Evolutionary conservation across 1,284 basidiomycete species (phyloP), one percentile per base, ranked within the genome.

Genomic region (Naganishia albida): DNA sequence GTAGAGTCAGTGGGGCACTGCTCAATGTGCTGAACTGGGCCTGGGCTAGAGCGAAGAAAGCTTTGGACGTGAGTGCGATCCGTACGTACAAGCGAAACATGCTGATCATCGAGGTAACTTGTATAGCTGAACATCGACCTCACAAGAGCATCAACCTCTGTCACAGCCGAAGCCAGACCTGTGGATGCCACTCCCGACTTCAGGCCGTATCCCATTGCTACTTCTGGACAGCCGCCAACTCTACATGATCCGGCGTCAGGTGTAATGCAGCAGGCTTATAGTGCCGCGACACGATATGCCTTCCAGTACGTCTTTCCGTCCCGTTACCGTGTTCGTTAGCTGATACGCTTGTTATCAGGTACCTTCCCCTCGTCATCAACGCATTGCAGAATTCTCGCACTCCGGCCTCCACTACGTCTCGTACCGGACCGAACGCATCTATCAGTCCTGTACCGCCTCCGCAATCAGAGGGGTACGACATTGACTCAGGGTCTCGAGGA

Each of bases 191-290:
- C 48, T 56, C 43, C 62, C 34, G 65, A 51, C 40, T 49, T 62
- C 28, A 49, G 38, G 38, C 52, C 51, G n/a, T 60, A 55, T 15
- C 52, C 60, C 38, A 23, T 64, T n/a, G 67, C 64, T 20, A 65
- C 52, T 3, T 46, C 56, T 16, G 51, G 64, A 34, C 73, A 77
- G 50, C 77, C 77, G 25, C 78, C 77, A 7, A 74, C 75, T 1
- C 63, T 78, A 44, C 70, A 73, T 26, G 75, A 78, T 66, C 78
- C 77, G 7, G 77, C 75, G 18, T 73, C 73, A 2, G 78, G 77
- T 16, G 74, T 74, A 0, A 67, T 73, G 13, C 74, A 75, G 63
- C 71, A 74, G 64, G 69, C 75, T 7, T 77, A 74, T 46, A 71
- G 74, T 8, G 68, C 74, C 26, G 51, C 74, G 2, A 66, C 70